Evolutionary conservation across 306 rosid species (phyloP), one percentile per base, ranked within the genome.

Genomic region (Cicer chorassanicum): DNA sequence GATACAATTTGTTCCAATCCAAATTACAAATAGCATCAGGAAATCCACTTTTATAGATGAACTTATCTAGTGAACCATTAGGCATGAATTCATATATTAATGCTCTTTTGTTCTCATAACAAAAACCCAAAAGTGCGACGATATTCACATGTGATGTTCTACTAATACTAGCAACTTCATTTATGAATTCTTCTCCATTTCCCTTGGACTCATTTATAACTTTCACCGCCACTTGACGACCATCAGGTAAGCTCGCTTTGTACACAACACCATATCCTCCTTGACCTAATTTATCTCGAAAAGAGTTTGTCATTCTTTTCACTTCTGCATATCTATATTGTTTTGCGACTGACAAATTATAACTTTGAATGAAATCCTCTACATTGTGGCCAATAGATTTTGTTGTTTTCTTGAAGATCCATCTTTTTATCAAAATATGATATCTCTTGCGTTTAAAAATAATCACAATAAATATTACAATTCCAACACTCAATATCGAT

Each of bases 261-360:
- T 80, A 83, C 0, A 86, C 86, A 14, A 46, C n/a, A 9, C 88
- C 88, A 60, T 41, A 87, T 39, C 83, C 90, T 39, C 87, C 89
- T 62, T 80, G 50, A 0, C 87, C 89, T 4, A 82, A 3, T 59
- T 53, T 73, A 6, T 77, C 10, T 16, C 6, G 16, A 4, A 86
- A 86, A 6, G 68, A 63, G 7, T 70, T 74, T 70, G 89, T 82
- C 64, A 86, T 59, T 13, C 14, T 82, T 63, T 80, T 78, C 6
- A 86, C 80, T 65, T 86, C 87, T 19, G 66, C n/a, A 6, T 60
- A 60, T 5, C 44, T 34, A 60, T 13, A 34, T 36, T 21, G 63
- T 11, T 60, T 60, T 34, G 66, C 10, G 6, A 60, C 19, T 0
- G 44, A 34, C 43, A 60, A 36, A 71, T 82, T 5, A 77, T 53